Evolutionary conservation across 305 asterid genomes (phyloP), one percentile per base, ranked within the genome.

Genomic region (Stenogyne calaminthoides): DNA sequence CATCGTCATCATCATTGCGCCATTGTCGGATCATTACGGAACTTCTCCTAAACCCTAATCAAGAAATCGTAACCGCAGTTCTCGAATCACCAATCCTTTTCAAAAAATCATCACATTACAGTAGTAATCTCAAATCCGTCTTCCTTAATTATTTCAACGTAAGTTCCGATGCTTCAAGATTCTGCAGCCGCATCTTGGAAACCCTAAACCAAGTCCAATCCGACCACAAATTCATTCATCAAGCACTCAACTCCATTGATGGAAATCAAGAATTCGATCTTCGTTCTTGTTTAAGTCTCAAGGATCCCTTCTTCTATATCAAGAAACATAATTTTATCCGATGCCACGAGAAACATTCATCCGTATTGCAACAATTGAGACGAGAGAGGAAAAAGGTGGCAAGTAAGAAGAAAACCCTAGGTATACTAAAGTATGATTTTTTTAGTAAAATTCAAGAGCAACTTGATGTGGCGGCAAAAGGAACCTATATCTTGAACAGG

Each of bases 111-210:
- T 7, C 37, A 2, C 25, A 22, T 25, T 25, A 3, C n/a, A n/a
- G n/a, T 25, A 25, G 2, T 9, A 73, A 84, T 73, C 85, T 86
- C 27, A 88, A 84, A 71, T 37, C 88, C 77, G 78, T 88, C 49
- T 72, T 88, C 49, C 64, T 74, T 14, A 74, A 78, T 63, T 88
- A 82, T 68, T 88, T 88, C 27, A 75, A 88, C 8, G 70, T 84
- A 8, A 88, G 89, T n/a, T 88, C 89, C 0, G 89, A 88, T 40
- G 91, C 93, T 11, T 84, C 91, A 8, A 78, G 75, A 56, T 69
- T 84, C 22, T 86, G 93, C 64, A 78, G 81, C 85, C 80, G 69
- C 37, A 84, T 88, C 12, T 78, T 88, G 1, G 75, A 67, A 78
- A 67, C 72, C 77, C 72, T 84, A 37, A 72, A 47, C 76, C 83